Conservation (phyloP, 805 yeast species). For the Yamadazyma philogaea region DNA sequence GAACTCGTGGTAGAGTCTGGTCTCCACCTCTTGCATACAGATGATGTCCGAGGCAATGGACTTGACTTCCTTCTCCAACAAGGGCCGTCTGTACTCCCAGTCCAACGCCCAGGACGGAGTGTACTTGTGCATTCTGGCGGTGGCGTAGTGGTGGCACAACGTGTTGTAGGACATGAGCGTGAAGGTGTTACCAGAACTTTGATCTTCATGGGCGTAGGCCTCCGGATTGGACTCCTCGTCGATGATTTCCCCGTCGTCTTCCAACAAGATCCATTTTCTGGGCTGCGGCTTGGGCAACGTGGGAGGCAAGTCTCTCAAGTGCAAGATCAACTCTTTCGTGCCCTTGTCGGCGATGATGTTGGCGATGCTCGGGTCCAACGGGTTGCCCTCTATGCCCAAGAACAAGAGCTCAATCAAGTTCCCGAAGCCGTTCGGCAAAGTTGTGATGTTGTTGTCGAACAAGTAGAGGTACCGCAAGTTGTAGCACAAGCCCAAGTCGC, state of each 20-base stretch:
- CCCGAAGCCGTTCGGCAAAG: constrained; percentile 83
- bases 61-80: constrained; percentile 69
- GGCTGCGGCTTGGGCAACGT: constrained; percentile 62
- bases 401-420: constrained; percentile 78
- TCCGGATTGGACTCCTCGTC: constrained; percentile 31
- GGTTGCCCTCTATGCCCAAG: constrained; percentile 92
- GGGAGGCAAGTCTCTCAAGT: constrained; percentile 74
- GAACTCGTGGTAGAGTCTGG: constrained; percentile 77
- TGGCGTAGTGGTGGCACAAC: constrained; percentile 93
- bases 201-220: constrained; percentile 28
- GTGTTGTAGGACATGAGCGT: constrained; percentile 87
- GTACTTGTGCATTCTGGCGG: constrained; percentile 85
- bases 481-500: constrained; percentile 79
- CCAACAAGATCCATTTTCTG: constrained; percentile 79
- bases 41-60: constrained; percentile 68
- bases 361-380: constrained; percentile 63
- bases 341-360: constrained; percentile 76
- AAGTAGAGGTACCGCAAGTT: constrained; percentile 77
- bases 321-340: constrained; percentile 74
- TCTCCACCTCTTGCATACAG: constrained; percentile 95
- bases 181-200: constrained; percentile 44
- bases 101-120: constrained; percentile 97
- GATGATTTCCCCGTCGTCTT: constrained; percentile 68
- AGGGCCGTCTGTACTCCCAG: constrained; percentile 86
- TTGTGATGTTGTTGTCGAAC: constrained; percentile 78